These are phyloP conservation scores for Zygoascus ofunaensis DNA, from an alignment of 805 yeast species.

Conservation along the genomic window DNA sequence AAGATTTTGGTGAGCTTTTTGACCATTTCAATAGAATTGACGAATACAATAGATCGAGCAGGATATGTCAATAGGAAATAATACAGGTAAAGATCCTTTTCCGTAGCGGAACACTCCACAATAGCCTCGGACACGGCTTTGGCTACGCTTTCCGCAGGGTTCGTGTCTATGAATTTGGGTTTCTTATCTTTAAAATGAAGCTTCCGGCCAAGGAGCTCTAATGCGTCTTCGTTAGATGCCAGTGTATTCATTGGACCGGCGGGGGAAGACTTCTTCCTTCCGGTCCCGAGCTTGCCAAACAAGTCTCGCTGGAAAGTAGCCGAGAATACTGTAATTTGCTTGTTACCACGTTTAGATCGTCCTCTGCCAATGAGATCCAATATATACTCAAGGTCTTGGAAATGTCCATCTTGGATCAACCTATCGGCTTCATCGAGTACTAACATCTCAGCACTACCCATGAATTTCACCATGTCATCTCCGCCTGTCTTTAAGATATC, in stretches of 20 bases:
- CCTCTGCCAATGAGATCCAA: slow-evolving; percentile 54
- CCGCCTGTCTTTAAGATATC: slow-evolving; percentile 49
- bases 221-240: slow-evolving; percentile 43
- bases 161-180: slow-evolving; percentile 73
- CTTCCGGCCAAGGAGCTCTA: slow-evolving; percentile 57
- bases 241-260: slow-evolving; percentile 12
- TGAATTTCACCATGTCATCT: slow-evolving; percentile 29
- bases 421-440: slow-evolving; percentile 97
- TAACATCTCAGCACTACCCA: slow-evolving; percentile 38
- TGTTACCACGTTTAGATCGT: slow-evolving; percentile 20
- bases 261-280: slow-evolving; percentile 12
- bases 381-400: slow-evolving; percentile 81
- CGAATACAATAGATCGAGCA: slow-evolving; percentile 82
- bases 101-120: slow-evolving; percentile 83
- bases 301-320: slow-evolving; percentile 85
- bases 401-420: slow-evolving; percentile 89
- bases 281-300: slow-evolving; percentile 53
- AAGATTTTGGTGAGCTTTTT: slow-evolving; percentile 73
- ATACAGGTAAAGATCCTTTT: slow-evolving; percentile 82
- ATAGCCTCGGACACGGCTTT: slow-evolving; percentile 71
- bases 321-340: slow-evolving; percentile 89
- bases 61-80: slow-evolving; percentile 81
- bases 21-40: slow-evolving; percentile 92
- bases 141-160: slow-evolving; percentile 75
- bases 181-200: slow-evolving; percentile 56